phyloP scores from a whole-genome alignment of 805 yeast genomes.

The Teunomyces gatunensis region DNA sequence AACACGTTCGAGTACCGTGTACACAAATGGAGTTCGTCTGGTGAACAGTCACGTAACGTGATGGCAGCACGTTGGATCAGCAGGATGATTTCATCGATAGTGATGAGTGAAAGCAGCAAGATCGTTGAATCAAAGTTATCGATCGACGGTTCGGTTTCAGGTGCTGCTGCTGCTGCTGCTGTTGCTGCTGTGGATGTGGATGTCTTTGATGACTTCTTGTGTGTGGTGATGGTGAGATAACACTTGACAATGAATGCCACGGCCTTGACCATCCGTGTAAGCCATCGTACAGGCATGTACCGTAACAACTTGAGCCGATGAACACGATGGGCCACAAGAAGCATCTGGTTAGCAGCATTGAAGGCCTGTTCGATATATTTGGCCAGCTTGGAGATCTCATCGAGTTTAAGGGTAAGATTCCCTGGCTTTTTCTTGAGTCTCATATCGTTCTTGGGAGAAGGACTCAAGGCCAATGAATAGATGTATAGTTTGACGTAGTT shows the following conservation, averaged over 20 bases:
- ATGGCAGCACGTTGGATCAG: slow-evolving; percentile 71
- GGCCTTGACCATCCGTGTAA: slow-evolving; percentile 78
- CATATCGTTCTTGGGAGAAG: slow-evolving; percentile 24
- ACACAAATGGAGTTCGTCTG: slow-evolving; percentile 84
- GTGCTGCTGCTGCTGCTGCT: slow-evolving; percentile 8
- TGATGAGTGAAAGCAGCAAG: slow-evolving; percentile 59
- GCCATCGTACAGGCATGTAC: slow-evolving; percentile 92
- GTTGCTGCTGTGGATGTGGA: slow-evolving; percentile 2
- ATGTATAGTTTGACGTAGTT: slow-evolving; percentile 82
- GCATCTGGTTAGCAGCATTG: slow-evolving; percentile 76
- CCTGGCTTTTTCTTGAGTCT: slow-evolving; percentile 14
- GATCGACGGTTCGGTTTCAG: slow-evolving; percentile 14
- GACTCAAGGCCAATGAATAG: slow-evolving; percentile 74
- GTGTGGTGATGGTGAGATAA: slow-evolving; percentile 60
- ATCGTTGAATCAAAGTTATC: slow-evolving; percentile 46
- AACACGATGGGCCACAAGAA: slow-evolving; percentile 67
- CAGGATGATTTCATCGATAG: slow-evolving; percentile 66
- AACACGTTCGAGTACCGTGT: slow-evolving; percentile 74
- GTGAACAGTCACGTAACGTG: slow-evolving; percentile 76
- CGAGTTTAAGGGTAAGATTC: slow-evolving; percentile 46
- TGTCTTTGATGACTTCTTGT: slow-evolving; percentile 25
- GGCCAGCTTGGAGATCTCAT: slow-evolving; percentile 70
- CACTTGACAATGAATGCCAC: slow-evolving; percentile 90
- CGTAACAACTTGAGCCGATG: slow-evolving; percentile 61
- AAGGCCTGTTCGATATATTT: slow-evolving; percentile 80